Evolutionary conservation across 2,329 filamentous ascomycete species (phyloP).

Genomic region (Hysterium pulicare): DNA sequence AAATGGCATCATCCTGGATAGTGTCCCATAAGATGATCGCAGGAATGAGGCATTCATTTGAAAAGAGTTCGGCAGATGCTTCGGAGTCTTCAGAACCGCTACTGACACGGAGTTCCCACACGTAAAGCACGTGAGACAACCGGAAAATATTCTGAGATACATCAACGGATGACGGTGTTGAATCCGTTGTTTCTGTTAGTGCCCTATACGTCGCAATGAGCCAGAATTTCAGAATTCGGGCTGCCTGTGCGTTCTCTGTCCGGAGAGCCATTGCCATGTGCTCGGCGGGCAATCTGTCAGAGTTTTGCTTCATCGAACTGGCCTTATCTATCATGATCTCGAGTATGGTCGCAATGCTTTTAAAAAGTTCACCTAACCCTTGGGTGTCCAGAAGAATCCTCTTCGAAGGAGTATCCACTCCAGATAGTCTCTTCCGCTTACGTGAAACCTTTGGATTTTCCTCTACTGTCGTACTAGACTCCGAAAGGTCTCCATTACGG

Average conservation of each 20-base stretch:
- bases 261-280: constrained; percentile 36
- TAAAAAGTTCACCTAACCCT: constrained; percentile 21
- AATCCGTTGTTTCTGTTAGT: constrained; percentile 1
- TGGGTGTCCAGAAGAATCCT: constrained; percentile 9
- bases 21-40: constrained; percentile 23
- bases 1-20: constrained; percentile 7
- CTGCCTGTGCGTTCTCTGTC: constrained; percentile 32
- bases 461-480: constrained; percentile 26
- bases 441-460: constrained; percentile 26
- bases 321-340: constrained; percentile 18
- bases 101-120: constrained; percentile 33
- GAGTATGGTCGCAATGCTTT: constrained; percentile 16
- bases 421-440: constrained; percentile 32
- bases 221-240: constrained; percentile 36
- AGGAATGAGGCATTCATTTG: constrained; percentile 35
- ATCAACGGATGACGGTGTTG: constrained; percentile 2
- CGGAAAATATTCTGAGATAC: constrained; percentile 18
- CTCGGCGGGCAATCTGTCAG: constrained; percentile 26
- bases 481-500: constrained; percentile 17
- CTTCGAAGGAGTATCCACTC: constrained; percentile 15
- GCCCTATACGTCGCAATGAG: constrained; percentile 22
- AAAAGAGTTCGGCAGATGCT: constrained; percentile 34
- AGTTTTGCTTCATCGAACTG: constrained; percentile 7
- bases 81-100: constrained; percentile 24
- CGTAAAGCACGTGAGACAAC: constrained; percentile 17